Percentiles rank a stretch among this genome's conserved stretches.
These are phyloP conservation scores for Tolypocladium ovalisporum DNA, from an alignment of 2,329 filamentous ascomycete genomes.

Conservation along the genomic window DNA sequence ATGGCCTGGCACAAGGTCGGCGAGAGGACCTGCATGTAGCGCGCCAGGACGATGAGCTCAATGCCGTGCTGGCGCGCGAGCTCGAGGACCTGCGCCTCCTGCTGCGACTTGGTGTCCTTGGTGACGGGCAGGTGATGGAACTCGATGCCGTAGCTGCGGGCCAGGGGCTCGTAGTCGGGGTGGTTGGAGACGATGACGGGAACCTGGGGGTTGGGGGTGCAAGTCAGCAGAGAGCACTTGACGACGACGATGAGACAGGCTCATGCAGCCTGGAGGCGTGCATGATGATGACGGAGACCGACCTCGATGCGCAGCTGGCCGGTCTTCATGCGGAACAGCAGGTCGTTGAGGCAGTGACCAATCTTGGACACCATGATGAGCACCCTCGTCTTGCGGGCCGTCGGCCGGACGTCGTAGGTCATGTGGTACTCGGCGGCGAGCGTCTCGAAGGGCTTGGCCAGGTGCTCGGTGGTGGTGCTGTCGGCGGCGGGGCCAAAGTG, in stretches of 20 bases:
- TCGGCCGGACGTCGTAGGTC: slow-evolving; percentile 60
- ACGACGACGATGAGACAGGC: not conserved
- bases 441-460: slow-evolving; percentile 44
- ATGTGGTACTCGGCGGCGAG: slow-evolving; percentile 56
- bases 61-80: slow-evolving; percentile 58
- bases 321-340: slow-evolving; percentile 68
- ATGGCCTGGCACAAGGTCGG: slow-evolving; percentile 65
- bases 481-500: slow-evolving; percentile 58
- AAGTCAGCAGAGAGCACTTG: too few species aligned
- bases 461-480: slow-evolving; percentile 33
- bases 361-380: slow-evolving; percentile 88
- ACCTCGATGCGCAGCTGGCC: slow-evolving; percentile 61
- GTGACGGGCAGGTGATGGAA: slow-evolving; percentile 76
- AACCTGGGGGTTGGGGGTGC: slow-evolving; percentile 23
- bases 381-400: slow-evolving; percentile 59
- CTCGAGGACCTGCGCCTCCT: slow-evolving; percentile 61
- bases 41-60: slow-evolving; percentile 70
- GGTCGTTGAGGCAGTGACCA: slow-evolving; percentile 74
- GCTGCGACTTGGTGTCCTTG: slow-evolving; percentile 63
- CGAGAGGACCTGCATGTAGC: slow-evolving; percentile 81
- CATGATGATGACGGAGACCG: not conserved
- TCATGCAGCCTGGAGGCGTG: not conserved
- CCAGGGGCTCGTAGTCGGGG: slow-evolving; percentile 58
- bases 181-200: slow-evolving; percentile 78
- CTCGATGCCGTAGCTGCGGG: slow-evolving; percentile 61